phyloP scores from a whole-genome alignment of 768 basidiomycete species.

The Serendipita sp. region DNA sequence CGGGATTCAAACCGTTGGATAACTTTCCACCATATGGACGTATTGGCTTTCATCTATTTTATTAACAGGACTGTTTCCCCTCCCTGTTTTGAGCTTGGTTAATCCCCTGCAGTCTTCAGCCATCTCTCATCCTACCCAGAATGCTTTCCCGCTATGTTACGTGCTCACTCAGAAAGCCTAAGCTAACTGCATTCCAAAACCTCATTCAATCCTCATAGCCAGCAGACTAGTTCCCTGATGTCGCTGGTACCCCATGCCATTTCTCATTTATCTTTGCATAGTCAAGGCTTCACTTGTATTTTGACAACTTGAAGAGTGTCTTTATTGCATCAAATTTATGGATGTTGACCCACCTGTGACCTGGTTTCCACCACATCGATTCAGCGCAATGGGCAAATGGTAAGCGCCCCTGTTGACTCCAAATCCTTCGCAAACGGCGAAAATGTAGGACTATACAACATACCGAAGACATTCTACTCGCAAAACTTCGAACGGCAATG shows the following conservation, averaged over 20 bases:
- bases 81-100: too few relatives aligned
- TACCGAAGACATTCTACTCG: not conserved
- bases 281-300: not conserved
- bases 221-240: not conserved
- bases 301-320: not conserved
- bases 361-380: not conserved
- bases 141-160: too few relatives aligned
- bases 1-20: too few relatives aligned
- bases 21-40: too few relatives aligned
- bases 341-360: not conserved
- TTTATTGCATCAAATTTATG: not conserved
- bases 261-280: not conserved
- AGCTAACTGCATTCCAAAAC: not conserved
- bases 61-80: too few relatives aligned
- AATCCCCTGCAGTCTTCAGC: too few relatives aligned
- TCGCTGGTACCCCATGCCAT: not conserved
- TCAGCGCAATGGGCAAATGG: conserved; percentile 1
- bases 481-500: not conserved
- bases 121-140: too few relatives aligned
- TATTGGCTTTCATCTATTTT: too few relatives aligned
- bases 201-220: not conserved
- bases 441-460: not conserved
- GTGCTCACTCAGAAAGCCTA: too few relatives aligned
- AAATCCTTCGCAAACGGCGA: not conserved
- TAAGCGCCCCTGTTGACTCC: not conserved